A percentile compares a stretch with the other conserved stretches of the same genome.
Conservation (phyloP, 2,329 filamentous ascomycete species). For the Parastagonospora avenae region DNA sequence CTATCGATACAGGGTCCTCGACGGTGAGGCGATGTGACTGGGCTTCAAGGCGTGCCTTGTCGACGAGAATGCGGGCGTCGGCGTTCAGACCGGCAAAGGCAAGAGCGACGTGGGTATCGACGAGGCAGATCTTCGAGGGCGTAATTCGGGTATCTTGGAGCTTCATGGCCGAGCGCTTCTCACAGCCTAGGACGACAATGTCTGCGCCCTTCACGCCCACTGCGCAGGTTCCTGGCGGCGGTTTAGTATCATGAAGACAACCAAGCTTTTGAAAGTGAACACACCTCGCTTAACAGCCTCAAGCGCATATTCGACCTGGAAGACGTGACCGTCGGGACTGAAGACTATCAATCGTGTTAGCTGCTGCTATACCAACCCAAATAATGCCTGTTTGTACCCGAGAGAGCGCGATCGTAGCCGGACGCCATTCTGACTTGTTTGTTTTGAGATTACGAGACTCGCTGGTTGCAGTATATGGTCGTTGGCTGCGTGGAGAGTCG, state of each 20-base stretch:
- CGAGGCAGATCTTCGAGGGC: constrained; percentile 95
- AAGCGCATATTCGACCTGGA: constrained; percentile 99
- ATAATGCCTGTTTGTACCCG: constrained; percentile 68
- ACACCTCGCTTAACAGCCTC: constrained; percentile 98
- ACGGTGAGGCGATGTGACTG: constrained; percentile 97
- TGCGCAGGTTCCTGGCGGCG: constrained; percentile 80
- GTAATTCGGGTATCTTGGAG: constrained; percentile 99
- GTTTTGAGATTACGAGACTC: neutral
- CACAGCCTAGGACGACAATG: constrained; percentile 94
- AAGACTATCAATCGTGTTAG: constrained; percentile 69
- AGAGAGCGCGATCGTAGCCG: constrained; percentile 98
- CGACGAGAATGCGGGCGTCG: constrained; percentile 95
- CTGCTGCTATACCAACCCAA: constrained; percentile 17
- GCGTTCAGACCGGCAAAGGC: constrained; percentile 97
- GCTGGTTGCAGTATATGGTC: neutral
- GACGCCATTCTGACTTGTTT: constrained; percentile 71
- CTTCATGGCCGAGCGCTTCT: constrained; percentile 99
- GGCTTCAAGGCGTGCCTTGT: constrained; percentile 96
- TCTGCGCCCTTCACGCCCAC: constrained; percentile 95
- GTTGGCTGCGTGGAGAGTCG: constrained; percentile 6
- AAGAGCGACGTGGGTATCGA: constrained; percentile 95
- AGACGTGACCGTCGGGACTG: constrained; percentile 98
- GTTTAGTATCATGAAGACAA: constrained; percentile 15
- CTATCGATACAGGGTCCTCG: constrained; percentile 95
- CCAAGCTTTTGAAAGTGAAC: neutral